A percentile compares a stretch with the other conserved stretches of the same genome.
phyloP scores from a whole-genome alignment of 1,284 basidiomycete species.

The Violaceomyces palustris region DNA sequence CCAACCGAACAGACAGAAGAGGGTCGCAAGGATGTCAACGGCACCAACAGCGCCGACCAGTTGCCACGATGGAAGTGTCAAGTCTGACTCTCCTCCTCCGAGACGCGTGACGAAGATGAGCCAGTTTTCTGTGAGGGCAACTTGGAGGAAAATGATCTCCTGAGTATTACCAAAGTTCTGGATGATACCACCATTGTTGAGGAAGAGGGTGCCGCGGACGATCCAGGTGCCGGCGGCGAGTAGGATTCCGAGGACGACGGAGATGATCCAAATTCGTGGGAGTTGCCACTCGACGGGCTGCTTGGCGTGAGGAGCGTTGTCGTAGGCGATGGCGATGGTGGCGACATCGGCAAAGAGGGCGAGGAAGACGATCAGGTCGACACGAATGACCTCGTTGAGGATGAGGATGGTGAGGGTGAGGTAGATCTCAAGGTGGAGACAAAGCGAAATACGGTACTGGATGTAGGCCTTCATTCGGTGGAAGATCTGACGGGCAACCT shows the following conservation, averaged over 20 bases:
- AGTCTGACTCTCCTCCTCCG: constrained; percentile 49
- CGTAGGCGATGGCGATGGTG: constrained; percentile 60
- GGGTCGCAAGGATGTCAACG: constrained; percentile 59
- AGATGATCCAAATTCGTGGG: constrained; percentile 61
- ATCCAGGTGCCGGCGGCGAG: constrained; percentile 60
- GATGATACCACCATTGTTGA: constrained; percentile 57
- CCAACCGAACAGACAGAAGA: constrained; percentile 60
- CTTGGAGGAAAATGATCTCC: constrained; percentile 60
- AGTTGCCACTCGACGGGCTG: constrained; percentile 61
- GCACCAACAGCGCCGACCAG: constrained; percentile 58
- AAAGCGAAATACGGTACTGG: constrained; percentile 55
- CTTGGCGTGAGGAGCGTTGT: constrained; percentile 58
- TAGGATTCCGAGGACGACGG: constrained; percentile 55
- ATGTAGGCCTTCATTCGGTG: constrained; percentile 61
- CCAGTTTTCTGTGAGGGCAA: constrained; percentile 61
- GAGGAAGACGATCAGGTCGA: constrained; percentile 61
- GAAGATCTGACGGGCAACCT: constrained; percentile 61
- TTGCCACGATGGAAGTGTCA: constrained; percentile 57
- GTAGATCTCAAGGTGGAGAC: constrained; percentile 61
- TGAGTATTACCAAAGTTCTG: constrained; percentile 59
- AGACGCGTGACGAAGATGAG: constrained; percentile 58
- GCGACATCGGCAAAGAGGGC: constrained; percentile 60
- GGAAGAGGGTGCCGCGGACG: constrained; percentile 58
- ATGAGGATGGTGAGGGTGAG: constrained; percentile 58
- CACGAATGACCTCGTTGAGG: constrained; percentile 60